These are phyloP conservation scores for Withania somnifera DNA, from an alignment of 305 asterid species.

Conservation along the genomic window DNA sequence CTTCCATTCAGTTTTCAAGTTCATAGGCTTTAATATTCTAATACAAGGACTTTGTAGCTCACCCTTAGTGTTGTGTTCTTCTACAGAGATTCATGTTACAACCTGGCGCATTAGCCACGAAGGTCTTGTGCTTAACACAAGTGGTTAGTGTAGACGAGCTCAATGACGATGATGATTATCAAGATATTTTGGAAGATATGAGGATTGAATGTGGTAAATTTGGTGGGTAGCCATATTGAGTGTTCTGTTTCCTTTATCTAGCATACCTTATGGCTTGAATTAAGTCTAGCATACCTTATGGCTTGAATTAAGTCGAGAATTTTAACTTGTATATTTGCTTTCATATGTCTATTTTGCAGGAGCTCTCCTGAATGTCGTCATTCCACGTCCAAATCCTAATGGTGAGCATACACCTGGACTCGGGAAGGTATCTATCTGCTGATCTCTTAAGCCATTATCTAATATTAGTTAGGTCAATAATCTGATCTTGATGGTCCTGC, in stretches of 20 bases:
- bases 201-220: conserved; percentile 82
- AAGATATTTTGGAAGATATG: conserved; percentile 91
- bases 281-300: neutral
- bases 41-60: neutral
- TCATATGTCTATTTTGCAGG: conserved; percentile 15
- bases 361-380: conserved; percentile 31
- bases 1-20: neutral
- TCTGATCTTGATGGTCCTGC: neutral
- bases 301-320: neutral
- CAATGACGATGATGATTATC: conserved; percentile 73
- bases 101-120: conserved; percentile 51
- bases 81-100: conserved; percentile 67
- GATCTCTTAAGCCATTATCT: neutral
- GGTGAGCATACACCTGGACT: conserved; percentile 34
- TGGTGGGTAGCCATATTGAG: conserved; percentile 34
- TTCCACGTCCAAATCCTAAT: conserved; percentile 35
- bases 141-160: conserved; percentile 78
- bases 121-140: conserved; percentile 77
- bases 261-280: neutral
- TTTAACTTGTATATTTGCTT: neutral
- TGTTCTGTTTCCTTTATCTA: neutral
- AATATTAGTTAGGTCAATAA: neutral
- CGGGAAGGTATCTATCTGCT: conserved; percentile 29
- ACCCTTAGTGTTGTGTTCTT: conserved; percentile 2
- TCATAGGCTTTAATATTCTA: neutral